Evolutionary conservation across 1,284 basidiomycete species (phyloP).

Genomic region (Malassezia japonica): DNA sequence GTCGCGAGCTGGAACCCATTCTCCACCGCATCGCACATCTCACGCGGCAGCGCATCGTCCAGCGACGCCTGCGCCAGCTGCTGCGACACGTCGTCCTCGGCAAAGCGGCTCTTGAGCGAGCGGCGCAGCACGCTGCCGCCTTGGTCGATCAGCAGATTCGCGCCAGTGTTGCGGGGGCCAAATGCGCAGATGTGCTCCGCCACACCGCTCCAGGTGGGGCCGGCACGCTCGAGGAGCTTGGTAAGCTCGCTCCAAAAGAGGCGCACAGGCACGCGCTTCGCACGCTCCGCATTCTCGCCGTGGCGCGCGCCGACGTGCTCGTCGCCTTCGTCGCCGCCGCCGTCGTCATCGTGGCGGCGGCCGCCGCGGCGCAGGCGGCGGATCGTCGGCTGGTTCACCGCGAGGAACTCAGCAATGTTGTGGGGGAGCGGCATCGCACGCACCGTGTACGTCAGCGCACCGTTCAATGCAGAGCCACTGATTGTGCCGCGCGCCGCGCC

Average conservation of each 20-base stretch:
- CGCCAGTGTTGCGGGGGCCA: constrained; percentile 76
- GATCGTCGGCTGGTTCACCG: constrained; percentile 59
- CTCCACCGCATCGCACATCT: constrained; percentile 57
- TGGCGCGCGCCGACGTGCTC: constrained; percentile 15
- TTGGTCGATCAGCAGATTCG: constrained; percentile 72
- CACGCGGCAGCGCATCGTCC: constrained; percentile 13
- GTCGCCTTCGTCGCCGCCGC: constrained; percentile 27
- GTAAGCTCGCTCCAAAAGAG: constrained; percentile 71
- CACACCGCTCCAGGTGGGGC: constrained; percentile 70
- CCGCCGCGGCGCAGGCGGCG: constrained; percentile 29
- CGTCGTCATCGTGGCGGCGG: constrained; percentile 29
- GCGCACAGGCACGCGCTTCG: constrained; percentile 45
- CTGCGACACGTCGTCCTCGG: constrained; percentile 4
- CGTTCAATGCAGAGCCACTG: constrained; percentile 60
- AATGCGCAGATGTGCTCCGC: constrained; percentile 76
- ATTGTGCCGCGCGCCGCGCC: constrained; percentile 70
- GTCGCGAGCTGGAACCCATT: constrained; percentile 90
- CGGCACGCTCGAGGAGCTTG: constrained; percentile 60
- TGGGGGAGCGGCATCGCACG: constrained; percentile 71
- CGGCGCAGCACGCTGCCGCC: constrained; percentile 24
- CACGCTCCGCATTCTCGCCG: constrained; percentile 16
- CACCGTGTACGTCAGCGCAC: constrained; percentile 71
- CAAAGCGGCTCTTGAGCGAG: neutral
- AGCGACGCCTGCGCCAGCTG: constrained; percentile 15
- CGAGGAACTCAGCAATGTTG: constrained; percentile 62